Evolutionary conservation across 345 rosid species (phyloP), one percentile per base, ranked within the genome.

Genomic region (Aquilaria sinensis): DNA sequence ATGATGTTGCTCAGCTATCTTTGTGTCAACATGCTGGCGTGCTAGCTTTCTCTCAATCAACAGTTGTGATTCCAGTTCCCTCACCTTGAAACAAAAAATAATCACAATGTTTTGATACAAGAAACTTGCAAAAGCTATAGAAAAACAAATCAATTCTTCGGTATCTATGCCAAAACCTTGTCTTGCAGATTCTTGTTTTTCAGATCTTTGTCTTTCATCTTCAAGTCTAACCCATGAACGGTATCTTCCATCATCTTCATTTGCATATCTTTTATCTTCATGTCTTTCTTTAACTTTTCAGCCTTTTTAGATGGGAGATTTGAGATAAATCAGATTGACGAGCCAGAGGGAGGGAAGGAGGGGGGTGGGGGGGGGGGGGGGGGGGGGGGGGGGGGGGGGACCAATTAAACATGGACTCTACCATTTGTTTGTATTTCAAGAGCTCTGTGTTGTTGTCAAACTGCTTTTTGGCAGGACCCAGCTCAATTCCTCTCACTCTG

Each of bases 401-500:
- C 33, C 41, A 52, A 54, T 9, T 8, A 33, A 34, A 8, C 30
- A 33, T 52, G 33, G 55, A 15, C 57, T 53, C 32, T 83, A 93
- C 97, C 96, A 83, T 74, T 71, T 88, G 99, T 77, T 88, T 94
- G 81, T 77, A 86, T 80, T 78, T 88, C 72, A 85, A 72, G 69
- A 90, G 75, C 57, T 94, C 97, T 53, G 92, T 56, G 62, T 62
- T 78, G 62, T 64, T 78, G 69, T 94, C 99, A 62, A 88, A 59
- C 65, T 94, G 97, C 78, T 77, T 90, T 85, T 76, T 90, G 45
- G 97, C 92, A 9, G 84, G 90, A 52, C 99, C 99, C 75, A 90
- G 59, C 88, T 93, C 99, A 61, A 93, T 81, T n/a, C 99, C 99
- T 78, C 82, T 83, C 32, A 86, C 95, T 77, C 99, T 82, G 71